These are phyloP conservation scores for Colletotrichum nymphaeae DNA, from an alignment of 2,329 filamentous ascomycete species.

Conservation along the genomic window DNA sequence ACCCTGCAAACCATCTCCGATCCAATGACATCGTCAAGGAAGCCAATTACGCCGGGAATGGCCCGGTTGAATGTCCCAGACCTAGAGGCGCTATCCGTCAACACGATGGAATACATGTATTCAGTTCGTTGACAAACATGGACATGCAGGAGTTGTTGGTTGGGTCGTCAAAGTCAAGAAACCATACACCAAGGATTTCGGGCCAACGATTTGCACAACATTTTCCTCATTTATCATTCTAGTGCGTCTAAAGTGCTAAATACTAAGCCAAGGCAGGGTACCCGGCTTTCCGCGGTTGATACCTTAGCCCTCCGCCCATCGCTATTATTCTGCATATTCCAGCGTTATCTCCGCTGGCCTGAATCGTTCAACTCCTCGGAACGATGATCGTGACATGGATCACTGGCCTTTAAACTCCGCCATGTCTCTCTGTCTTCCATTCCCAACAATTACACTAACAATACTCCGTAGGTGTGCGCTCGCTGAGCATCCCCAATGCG, in stretches of 20 bases:
- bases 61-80: neutral
- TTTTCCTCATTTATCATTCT: neutral
- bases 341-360: neutral
- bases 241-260: neutral
- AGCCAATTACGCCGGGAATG: slow-evolving; percentile 11
- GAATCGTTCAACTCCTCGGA: neutral
- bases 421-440: neutral
- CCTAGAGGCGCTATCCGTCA: too few species aligned
- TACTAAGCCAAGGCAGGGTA: neutral
- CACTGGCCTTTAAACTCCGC: neutral
- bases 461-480: too few species aligned
- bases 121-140: neutral
- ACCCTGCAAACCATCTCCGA: neutral
- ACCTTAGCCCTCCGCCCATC: neutral
- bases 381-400: neutral
- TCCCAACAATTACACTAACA: neutral
- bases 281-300: neutral
- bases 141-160: neutral
- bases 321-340: neutral
- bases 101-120: too few species aligned
- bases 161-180: neutral
- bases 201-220: neutral
- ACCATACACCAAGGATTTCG: neutral
- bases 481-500: too few species aligned
- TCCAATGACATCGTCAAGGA: neutral